A percentile compares a stretch with the other conserved stretches of the same genome.
Evolutionary conservation across 2,329 filamentous ascomycete genomes (phyloP).

Genomic region (Beauveria bassiana): DNA sequence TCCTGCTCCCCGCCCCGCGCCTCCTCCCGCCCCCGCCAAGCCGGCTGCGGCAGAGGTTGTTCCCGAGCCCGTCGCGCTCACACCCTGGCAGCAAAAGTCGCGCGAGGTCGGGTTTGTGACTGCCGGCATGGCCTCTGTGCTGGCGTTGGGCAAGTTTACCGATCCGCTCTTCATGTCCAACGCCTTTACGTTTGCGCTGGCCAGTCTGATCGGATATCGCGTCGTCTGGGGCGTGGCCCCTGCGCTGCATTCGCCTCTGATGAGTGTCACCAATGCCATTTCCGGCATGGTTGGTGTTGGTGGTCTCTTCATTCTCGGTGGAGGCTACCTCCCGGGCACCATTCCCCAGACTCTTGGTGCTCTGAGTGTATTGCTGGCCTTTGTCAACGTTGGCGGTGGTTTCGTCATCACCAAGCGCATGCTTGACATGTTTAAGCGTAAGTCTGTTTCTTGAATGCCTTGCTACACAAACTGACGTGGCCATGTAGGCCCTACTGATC

Average conservation of each 20-base stretch:
- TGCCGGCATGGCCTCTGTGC: constrained; percentile 65
- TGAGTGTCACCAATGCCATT: constrained; percentile 92
- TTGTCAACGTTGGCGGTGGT: constrained; percentile 81
- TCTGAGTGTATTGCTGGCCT: constrained; percentile 72
- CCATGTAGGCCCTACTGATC: constrained; percentile 62
- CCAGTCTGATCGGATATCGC: constrained; percentile 78
- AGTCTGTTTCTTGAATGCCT: constrained; percentile 15
- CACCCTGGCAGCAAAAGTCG: constrained; percentile 73
- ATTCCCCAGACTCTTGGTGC: constrained; percentile 74
- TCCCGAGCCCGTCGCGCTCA: constrained; percentile 55
- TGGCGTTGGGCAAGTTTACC: constrained; percentile 74
- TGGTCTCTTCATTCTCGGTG: constrained; percentile 82
- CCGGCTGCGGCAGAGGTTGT: constrained; percentile 37
- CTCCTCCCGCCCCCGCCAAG: constrained; percentile 43
- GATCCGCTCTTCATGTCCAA: constrained; percentile 83
- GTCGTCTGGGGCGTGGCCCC: constrained; percentile 82
- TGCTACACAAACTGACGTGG: constrained; percentile 12
- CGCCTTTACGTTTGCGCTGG: constrained; percentile 74
- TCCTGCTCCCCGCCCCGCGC: constrained; percentile 60
- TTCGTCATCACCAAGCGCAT: constrained; percentile 91
- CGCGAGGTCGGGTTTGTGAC: constrained; percentile 70
- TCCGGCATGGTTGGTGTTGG: constrained; percentile 87
- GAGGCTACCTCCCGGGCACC: constrained; percentile 68
- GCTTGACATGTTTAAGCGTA: constrained; percentile 82
- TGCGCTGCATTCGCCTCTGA: constrained; percentile 78